phyloP scores from a whole-genome alignment of 2,329 filamentous ascomycete genomes.

The Talaromyces albobiverticillius region DNA sequence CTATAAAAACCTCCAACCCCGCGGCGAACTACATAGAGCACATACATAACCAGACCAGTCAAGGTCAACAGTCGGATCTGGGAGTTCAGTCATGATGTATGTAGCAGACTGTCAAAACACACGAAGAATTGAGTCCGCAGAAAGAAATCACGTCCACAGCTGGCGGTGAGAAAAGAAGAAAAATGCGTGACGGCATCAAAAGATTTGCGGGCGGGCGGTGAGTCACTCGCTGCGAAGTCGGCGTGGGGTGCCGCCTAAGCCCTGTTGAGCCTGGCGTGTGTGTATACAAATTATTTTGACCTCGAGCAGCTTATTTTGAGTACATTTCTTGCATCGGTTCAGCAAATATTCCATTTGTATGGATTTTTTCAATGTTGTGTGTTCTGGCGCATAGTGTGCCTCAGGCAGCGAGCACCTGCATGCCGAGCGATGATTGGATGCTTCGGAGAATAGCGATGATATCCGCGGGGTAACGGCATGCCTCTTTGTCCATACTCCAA shows the following conservation, averaged over 20 bases:
- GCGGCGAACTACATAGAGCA: not conserved
- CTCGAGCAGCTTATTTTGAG: too few relatives aligned
- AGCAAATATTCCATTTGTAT: too few relatives aligned
- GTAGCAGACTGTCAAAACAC: not conserved
- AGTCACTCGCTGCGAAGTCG: slow-evolving; percentile 16
- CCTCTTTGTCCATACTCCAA: too few relatives aligned
- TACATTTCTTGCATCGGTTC: too few relatives aligned
- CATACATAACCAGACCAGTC: slow-evolving; percentile 44
- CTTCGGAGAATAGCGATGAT: not conserved
- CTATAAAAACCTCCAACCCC: not conserved
- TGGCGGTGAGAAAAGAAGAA: too few relatives aligned
- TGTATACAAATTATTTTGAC: too few relatives aligned
- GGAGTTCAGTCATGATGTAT: slow-evolving; percentile 17
- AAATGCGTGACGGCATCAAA: slow-evolving; percentile 6
- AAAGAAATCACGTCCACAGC: too few relatives aligned
- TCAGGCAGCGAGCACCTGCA: not conserved
- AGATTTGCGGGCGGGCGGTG: slow-evolving; percentile 13
- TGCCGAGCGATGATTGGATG: not conserved
- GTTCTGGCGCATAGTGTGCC: not conserved
- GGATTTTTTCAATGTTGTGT: too few relatives aligned
- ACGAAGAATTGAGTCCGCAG: not conserved
- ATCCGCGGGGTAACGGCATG: not conserved
- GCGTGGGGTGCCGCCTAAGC: slow-evolving; percentile 10
- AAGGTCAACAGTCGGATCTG: slow-evolving; percentile 43
- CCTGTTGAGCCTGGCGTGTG: not conserved